Evolutionary conservation across 192 early-diverging fungal genomes (phyloP).

Genomic region (Funneliformis mosseae): DNA sequence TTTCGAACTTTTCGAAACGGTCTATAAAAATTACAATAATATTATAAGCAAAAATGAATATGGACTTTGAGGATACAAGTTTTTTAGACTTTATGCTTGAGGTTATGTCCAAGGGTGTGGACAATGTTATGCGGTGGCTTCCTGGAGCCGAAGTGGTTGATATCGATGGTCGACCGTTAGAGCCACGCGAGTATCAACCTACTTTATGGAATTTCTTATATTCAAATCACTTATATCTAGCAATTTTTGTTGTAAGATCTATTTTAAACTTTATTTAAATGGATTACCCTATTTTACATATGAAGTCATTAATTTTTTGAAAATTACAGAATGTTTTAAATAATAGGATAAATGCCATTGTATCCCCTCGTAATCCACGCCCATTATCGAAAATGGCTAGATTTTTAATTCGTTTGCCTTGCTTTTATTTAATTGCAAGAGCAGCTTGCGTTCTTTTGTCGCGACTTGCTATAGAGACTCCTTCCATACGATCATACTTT

Average conservation of each 20-base stretch:
- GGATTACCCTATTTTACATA: not conserved
- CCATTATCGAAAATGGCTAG: constrained; percentile 44
- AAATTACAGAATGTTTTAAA: constrained; percentile 45
- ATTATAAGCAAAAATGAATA: not conserved
- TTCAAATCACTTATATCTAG: constrained; percentile 25
- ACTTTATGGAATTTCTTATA: constrained; percentile 33
- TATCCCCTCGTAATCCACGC: constrained; percentile 48
- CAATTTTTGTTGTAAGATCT: constrained; percentile 30
- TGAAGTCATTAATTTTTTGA: not conserved
- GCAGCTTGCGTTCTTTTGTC: constrained; percentile 39
- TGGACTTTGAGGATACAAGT: constrained; percentile 13
- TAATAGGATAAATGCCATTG: constrained; percentile 55
- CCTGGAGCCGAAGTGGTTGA: constrained; percentile 2
- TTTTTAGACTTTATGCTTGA: constrained; percentile 7
- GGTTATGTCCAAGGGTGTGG: constrained; percentile 7
- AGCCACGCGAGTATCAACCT: constrained; percentile 25
- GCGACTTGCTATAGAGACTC: constrained; percentile 10
- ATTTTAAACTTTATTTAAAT: not conserved
- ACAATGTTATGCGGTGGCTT: constrained; percentile 5
- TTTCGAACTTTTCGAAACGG: constrained; percentile 2
- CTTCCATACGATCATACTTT: constrained; percentile 21
- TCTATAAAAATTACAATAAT: not conserved
- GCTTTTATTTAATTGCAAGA: constrained; percentile 48
- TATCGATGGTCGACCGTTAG: not conserved
- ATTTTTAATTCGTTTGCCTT: constrained; percentile 46